phyloP scores from a whole-genome alignment of 78 protist genomes.

The slime mould (Dictyostelium discoideum) region DNA sequence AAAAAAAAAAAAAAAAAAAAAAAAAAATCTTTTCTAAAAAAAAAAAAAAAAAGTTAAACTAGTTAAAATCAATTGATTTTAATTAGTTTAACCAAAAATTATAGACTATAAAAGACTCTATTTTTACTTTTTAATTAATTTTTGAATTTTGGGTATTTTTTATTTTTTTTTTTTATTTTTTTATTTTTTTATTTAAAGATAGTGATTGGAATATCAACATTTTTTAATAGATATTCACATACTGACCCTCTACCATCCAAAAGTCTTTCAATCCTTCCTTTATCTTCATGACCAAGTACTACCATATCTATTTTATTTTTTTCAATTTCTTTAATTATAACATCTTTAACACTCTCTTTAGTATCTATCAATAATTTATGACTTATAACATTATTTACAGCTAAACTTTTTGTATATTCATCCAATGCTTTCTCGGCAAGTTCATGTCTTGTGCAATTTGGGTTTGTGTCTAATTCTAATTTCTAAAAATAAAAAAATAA shows the following conservation, averaged over 20 bases:
- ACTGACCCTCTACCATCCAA: slow-evolving; percentile 14
- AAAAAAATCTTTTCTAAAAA: too few species aligned
- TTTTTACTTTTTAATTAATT: too few species aligned
- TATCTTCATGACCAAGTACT: slow-evolving; percentile 16
- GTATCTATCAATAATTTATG: slow-evolving; percentile 16
- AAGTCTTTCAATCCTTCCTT: background rate
- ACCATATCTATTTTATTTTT: slow-evolving; percentile 38
- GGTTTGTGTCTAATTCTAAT: background rate
- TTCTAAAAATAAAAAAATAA: background rate
- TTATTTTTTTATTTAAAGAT: slow-evolving; percentile 2
- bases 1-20: too few species aligned
- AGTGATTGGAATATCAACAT: background rate
- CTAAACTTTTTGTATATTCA: slow-evolving; percentile 2
- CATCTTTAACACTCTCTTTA: background rate
- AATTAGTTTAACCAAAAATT: too few species aligned
- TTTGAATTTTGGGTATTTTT: too few species aligned
- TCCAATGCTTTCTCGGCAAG: slow-evolving; percentile 10
- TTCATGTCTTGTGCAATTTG: slow-evolving; percentile 3
- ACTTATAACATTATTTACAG: background rate
- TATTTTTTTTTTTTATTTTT: background rate
- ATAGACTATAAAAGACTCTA: too few species aligned
- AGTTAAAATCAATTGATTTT: too few species aligned
- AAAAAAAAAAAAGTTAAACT: too few species aligned
- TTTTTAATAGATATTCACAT: background rate
- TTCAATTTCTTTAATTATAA: slow-evolving; percentile 13